Conservation (phyloP, 2,329 filamentous ascomycete species). For the Paraphaeosphaeria sporulosa region DNA sequence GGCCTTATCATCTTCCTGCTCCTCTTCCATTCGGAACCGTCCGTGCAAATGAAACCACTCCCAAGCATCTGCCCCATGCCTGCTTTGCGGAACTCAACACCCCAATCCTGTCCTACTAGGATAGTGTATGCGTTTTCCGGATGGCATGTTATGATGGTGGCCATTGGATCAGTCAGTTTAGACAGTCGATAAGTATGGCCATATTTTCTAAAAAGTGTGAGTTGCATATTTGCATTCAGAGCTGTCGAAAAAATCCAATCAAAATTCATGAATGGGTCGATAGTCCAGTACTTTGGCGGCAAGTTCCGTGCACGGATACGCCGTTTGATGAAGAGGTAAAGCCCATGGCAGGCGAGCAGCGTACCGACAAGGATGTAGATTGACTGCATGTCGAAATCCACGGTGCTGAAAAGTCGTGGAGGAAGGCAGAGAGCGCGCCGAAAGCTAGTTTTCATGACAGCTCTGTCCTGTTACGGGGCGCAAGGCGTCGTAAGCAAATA, state of each 20-base stretch:
- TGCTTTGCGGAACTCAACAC: conserved; percentile 5
- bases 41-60: conserved; percentile 8
- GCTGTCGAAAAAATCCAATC: conserved; percentile 4
- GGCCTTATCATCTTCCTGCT: conserved; percentile 13
- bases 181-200: conserved; percentile 8
- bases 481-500: neutral
- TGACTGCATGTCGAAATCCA: conserved; percentile 1
- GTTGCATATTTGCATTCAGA: neutral
- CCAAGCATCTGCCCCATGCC: conserved; percentile 13
- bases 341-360: conserved; percentile 1
- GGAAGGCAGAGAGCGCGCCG: neutral
- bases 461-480: neutral
- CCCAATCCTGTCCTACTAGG: conserved; percentile 12
- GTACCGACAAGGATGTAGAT: neutral
- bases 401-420: neutral
- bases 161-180: neutral
- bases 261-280: conserved; percentile 12
- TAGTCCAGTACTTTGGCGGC: conserved; percentile 10
- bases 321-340: conserved; percentile 11
- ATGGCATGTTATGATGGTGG: conserved; percentile 5
- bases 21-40: conserved; percentile 8
- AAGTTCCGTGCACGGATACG: conserved; percentile 2
- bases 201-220: neutral
- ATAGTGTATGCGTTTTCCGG: conserved; percentile 3
- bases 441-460: neutral